Percentiles rank a stretch among this genome's conserved stretches.
These are phyloP conservation scores for Akanthomyces dipterigenus DNA, from an alignment of 2,329 filamentous ascomycete genomes.

Conservation along the genomic window DNA sequence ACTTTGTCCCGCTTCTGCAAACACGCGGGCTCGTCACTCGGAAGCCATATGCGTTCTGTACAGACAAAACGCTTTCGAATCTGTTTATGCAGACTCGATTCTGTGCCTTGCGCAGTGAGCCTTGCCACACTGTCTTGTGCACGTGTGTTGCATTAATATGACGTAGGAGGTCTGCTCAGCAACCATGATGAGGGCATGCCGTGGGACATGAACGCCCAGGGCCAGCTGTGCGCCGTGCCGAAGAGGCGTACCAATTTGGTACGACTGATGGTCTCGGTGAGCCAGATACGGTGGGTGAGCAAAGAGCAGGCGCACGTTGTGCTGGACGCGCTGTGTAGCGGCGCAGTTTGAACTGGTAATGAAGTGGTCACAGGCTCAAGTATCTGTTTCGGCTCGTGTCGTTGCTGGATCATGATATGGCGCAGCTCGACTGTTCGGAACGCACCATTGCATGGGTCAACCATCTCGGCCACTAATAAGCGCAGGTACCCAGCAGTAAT, in stretches of 20 bases:
- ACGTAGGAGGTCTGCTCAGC: not conserved
- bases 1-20: not conserved
- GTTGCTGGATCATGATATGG: not conserved
- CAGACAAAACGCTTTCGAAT: not conserved
- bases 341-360: not conserved
- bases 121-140: not conserved
- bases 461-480: not conserved
- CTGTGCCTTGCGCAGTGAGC: not conserved
- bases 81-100: not conserved
- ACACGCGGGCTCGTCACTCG: not conserved
- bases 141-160: not conserved
- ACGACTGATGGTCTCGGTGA: not conserved
- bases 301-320: not conserved
- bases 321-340: not conserved
- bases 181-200: not conserved
- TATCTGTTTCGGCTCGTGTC: not conserved
- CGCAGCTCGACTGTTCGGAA: not conserved
- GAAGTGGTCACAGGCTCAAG: not conserved
- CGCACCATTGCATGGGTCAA: not conserved
- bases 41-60: not conserved
- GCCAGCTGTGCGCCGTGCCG: not conserved
- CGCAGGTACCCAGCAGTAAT: not conserved
- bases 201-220: not conserved
- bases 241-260: not conserved
- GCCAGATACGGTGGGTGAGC: not conserved